These are phyloP conservation scores for Colletotrichum coccodes DNA, from an alignment of 2,329 filamentous ascomycete species.

Conservation along the genomic window DNA sequence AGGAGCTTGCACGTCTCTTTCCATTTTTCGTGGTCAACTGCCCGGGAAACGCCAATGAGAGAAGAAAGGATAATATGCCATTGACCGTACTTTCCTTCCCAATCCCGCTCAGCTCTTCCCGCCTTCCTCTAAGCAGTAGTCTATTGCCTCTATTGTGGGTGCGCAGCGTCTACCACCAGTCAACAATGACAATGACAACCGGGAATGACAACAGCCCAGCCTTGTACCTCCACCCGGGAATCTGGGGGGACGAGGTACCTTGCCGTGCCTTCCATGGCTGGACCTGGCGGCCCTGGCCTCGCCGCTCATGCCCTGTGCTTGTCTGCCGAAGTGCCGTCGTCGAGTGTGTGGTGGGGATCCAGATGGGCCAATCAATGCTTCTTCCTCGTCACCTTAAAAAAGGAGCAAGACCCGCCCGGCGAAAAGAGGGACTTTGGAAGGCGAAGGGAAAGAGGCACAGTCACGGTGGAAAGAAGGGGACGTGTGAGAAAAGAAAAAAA, in stretches of 20 bases:
- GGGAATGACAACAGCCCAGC: not conserved
- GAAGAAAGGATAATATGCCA: not conserved
- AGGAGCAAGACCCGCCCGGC: not conserved
- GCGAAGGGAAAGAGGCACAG: not conserved
- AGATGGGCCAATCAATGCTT: not conserved
- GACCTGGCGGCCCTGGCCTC: not conserved
- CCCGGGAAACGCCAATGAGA: not conserved
- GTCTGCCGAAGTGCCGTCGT: constrained; percentile 14
- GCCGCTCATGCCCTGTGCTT: not conserved
- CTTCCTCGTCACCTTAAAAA: not conserved
- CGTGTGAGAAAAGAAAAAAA: not conserved
- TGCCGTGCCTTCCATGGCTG: not conserved
- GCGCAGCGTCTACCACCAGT: not conserved
- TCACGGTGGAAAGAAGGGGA: not conserved
- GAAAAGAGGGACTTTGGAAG: not conserved
- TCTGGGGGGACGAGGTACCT: constrained; percentile 21
- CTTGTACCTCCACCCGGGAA: constrained; percentile 15
- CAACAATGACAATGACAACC: not conserved
- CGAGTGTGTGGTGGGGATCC: not conserved
- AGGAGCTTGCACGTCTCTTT: too few relatives aligned
- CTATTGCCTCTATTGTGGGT: not conserved
- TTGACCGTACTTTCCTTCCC: too few relatives aligned
- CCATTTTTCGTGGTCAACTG: not conserved
- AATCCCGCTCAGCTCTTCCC: too few relatives aligned
- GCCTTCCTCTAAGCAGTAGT: too few relatives aligned